These are phyloP conservation scores for Cenchrus purpureus DNA, from an alignment of 176 grass and related monocot genomes.

Conservation along the genomic window DNA sequence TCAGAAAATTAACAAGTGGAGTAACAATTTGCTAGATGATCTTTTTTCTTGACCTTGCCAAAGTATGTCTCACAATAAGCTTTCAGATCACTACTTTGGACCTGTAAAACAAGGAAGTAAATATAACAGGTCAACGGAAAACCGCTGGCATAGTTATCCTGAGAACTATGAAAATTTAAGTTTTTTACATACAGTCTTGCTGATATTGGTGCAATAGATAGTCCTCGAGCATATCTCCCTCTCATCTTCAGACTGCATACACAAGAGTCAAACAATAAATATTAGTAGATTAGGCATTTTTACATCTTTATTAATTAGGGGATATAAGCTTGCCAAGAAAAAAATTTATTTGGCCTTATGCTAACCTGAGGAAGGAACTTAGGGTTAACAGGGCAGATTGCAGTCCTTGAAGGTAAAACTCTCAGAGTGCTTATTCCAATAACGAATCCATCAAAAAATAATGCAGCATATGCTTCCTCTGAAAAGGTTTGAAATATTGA, in stretches of 20 bases:
- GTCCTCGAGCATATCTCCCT: slow-evolving; percentile 52
- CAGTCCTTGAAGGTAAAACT: slow-evolving; percentile 52
- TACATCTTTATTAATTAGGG: background rate
- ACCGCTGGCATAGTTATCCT: background rate
- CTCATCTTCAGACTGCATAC: slow-evolving; percentile 53
- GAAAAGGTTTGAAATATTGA: background rate
- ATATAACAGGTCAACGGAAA: background rate
- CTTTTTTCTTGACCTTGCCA: slow-evolving; percentile 45
- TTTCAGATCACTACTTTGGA: slow-evolving; percentile 28
- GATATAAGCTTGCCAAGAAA: slow-evolving; percentile 5
- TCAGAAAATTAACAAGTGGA: background rate
- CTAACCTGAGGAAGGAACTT: slow-evolving; percentile 55
- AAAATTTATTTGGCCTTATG: background rate
- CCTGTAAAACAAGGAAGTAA: slow-evolving; percentile 35
- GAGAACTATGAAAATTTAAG: background rate
- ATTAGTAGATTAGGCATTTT: background rate
- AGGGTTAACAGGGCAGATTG: slow-evolving; percentile 63
- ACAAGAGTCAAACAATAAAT: background rate
- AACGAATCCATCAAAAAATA: slow-evolving; percentile 30
- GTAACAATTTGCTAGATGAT: background rate
- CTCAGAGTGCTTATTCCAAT: slow-evolving; percentile 37
- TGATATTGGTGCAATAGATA: slow-evolving; percentile 58
- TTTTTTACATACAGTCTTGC: slow-evolving; percentile 40
- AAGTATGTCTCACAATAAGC: slow-evolving; percentile 40
- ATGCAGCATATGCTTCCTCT: slow-evolving; percentile 46